Evolutionary conservation across 805 yeast species (phyloP), one percentile per base, ranked within the genome.

Genomic region (Debaryomyces hansenii): DNA sequence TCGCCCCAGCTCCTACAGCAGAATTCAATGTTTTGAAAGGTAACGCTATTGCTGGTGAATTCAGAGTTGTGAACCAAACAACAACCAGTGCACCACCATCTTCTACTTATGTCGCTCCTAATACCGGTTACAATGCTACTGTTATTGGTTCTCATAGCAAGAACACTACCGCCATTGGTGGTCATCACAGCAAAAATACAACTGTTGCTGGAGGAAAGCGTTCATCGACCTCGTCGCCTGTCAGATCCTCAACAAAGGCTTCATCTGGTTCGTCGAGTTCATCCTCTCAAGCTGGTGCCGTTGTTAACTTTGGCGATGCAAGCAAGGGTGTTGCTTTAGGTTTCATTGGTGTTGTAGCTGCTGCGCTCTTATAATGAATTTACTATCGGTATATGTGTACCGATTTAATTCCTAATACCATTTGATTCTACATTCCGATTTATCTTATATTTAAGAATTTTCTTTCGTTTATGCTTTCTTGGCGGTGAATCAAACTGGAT

Each of bases 261-360:
- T 37, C 46, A n/a, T 34, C 44, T 16, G 44, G 28, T 1, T 20
- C 48, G 4, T 20, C 52, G 11, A 10, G 44, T 24, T 31, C 49
- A 24, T 27, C 52, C 12, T 12, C 50, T 12, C 40, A 50, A 14
- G 40, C 41, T 20, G 32, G 55, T 8, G 44, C 50, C 29, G 40
- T 47, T 21, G 48, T 52, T 16, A 41, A 50, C 27, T 29, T 50
- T 27, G 50, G 45, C 16, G 52, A 52, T 18, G 45, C 58, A 28
- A 46, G 52, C 29, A 45, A 46, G n/a, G 53, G 55, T 40, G 57
- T 50, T 20, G 47, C 60, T 21, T 47, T 54, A 34, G 64, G 64
- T 34, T 40, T 55, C 20, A 37, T 58, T 44, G 70, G 63, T 31
- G 51, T 60, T 9, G 58, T 60, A 35, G 71, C 66, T 36, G 60